Conservation (phyloP, 129 eudicot species). For the Flaveria sonorensis region DNA sequence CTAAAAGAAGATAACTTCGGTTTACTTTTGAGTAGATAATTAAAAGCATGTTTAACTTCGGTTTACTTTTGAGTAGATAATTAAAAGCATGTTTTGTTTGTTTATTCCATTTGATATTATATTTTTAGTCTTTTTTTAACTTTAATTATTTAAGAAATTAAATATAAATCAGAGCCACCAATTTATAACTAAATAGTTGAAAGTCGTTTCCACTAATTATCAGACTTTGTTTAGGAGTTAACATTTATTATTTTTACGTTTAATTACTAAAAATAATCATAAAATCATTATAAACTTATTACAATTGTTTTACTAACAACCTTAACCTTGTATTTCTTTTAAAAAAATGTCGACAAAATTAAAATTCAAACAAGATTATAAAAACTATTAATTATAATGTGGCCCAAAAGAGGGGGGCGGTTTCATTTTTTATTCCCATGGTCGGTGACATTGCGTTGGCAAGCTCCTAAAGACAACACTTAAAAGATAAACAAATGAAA, state of each 20-base stretch:
- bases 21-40: not conserved
- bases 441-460: slow-evolving; percentile 39
- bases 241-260: not conserved
- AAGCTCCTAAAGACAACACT: slow-evolving; percentile 25
- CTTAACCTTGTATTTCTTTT: not conserved
- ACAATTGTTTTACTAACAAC: not conserved
- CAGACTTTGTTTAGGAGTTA: not conserved
- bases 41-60: not conserved
- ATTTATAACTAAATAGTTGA: not conserved
- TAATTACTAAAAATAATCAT: not conserved
- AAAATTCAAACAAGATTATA: not conserved
- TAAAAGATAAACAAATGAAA: not conserved
- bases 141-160: not conserved
- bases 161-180: not conserved
- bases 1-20: not conserved
- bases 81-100: not conserved
- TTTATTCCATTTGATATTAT: not conserved
- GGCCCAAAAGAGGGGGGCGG: slow-evolving; percentile 34
- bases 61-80: not conserved
- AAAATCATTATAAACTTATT: not conserved
- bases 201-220: not conserved
- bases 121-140: not conserved
- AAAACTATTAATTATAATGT: not conserved
- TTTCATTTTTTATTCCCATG: slow-evolving; percentile 18
- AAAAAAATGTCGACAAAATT: not conserved